Base-by-base conservation (phyloP, 257 asterid species). In the Nicotiana noctiflora region DNA sequence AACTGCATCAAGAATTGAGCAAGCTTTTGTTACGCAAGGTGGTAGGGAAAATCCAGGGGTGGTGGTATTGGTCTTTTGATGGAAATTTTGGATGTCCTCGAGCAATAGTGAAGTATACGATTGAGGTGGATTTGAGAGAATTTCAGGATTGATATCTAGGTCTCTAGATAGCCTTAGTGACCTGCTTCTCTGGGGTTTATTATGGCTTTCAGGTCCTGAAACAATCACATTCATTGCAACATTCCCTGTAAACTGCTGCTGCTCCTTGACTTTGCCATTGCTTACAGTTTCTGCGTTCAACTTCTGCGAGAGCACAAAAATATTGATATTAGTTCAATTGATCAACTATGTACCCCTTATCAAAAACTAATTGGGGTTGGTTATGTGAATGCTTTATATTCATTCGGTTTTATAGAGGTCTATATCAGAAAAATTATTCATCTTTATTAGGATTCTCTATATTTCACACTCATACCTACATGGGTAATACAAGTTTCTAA, bases 21-120 rank as follows among this genome's bases (percentile, higher is more conserved):
- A 86, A 52, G 98, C 99, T 79, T 96, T 96, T 8, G 93, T 87
- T 53, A 96, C 88, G 80, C 99, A 96, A 32, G 92, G 84, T 6
- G 99, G 99, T 82, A 94, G 87, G 34, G 92, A 56, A 63, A 91
- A 87, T 1, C 88, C 37, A 44, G 90, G 74, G 5, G 89, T n/a
- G 6, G 85, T 44, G 19, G 67, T 77, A 49, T 70, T 88, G 82
- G 75, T 92, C 86, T 94, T 93, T 49, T 95, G 98, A 90, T 96
- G 98, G 86, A 96, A 96, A 56, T 94, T 96, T 11, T 96, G 98
- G 68, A 96, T 96, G 88, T 96, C 99, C 86, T 96, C 98, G 0
- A 96, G 95, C 76, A 96, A 80, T 10, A 96, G 79, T 0, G 99
- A 90, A 0, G 98, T 89, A 81, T 94, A 96, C 83, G 97, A 88